phyloP scores from a whole-genome alignment of 306 rosid species.

The Cercis canadensis region DNA sequence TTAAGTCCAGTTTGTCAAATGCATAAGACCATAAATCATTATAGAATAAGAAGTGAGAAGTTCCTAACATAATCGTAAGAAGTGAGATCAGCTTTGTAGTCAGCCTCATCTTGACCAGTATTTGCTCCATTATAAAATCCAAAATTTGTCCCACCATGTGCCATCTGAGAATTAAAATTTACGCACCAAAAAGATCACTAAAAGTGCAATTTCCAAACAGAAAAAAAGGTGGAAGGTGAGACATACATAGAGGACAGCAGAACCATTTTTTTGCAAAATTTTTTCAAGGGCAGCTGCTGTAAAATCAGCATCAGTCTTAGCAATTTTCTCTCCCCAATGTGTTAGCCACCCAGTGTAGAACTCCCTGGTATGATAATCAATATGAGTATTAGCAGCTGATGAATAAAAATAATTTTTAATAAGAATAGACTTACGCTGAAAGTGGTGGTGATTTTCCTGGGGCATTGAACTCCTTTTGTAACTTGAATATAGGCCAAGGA shows the following conservation, averaged over 20 bases:
- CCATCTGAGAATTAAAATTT: conserved; percentile 71
- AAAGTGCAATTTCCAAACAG: conserved; percentile 29
- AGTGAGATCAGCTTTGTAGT: conserved; percentile 87
- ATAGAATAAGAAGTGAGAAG: conserved; percentile 17
- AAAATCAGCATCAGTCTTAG: conserved; percentile 69
- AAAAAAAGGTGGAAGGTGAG: conserved; percentile 25
- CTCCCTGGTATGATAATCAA: conserved; percentile 67
- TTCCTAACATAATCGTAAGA: conserved; percentile 89
- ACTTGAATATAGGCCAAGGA: conserved; percentile 89
- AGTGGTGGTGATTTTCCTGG: conserved; percentile 95
- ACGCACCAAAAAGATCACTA: conserved; percentile 29
- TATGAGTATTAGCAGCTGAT: conserved; percentile 37
- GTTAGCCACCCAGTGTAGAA: conserved; percentile 98
- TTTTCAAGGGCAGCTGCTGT: conserved; percentile 75
- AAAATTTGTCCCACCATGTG: conserved; percentile 94
- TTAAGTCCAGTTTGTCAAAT: conserved; percentile 24
- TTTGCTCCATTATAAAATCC: conserved; percentile 95
- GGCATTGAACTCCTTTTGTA: conserved; percentile 91
- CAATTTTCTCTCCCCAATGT: conserved; percentile 90
- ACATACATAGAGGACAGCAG: conserved; percentile 86
- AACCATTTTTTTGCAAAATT: conserved; percentile 81
- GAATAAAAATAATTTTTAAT: conserved; percentile 33
- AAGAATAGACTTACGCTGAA: conserved; percentile 69
- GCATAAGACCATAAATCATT: conserved; percentile 15
- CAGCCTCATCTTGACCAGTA: conserved; percentile 63